A percentile compares a stretch with the other conserved stretches of the same genome.
Evolutionary conservation across 768 basidiomycete species (phyloP).

Genomic region (Auricularia cornea): DNA sequence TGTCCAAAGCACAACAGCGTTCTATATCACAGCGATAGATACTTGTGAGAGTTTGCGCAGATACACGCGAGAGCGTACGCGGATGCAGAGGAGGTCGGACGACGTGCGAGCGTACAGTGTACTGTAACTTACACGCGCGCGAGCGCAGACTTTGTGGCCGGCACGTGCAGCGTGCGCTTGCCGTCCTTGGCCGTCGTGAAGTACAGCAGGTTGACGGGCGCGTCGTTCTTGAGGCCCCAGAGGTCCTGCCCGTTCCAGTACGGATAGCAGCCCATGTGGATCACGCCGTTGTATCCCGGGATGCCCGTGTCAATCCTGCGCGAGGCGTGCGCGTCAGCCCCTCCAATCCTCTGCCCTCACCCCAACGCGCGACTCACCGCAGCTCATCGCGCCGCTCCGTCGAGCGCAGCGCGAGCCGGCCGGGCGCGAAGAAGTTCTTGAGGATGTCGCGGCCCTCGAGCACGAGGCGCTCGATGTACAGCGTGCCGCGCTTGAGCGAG

Average conservation of each 20-base stretch:
- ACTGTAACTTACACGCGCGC: background rate
- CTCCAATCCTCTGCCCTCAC: no score
- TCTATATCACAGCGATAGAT: no score
- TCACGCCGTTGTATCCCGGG: slow-evolving; percentile 19
- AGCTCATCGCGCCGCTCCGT: slow-evolving; percentile 22
- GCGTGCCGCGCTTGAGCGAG: slow-evolving; percentile 14
- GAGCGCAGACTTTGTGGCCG: slow-evolving; percentile 7
- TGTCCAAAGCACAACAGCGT: no score
- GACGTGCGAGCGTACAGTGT: no score
- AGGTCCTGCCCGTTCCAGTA: slow-evolving; percentile 23
- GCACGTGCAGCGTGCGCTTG: slow-evolving; percentile 7
- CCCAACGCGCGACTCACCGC: slow-evolving; percentile 13
- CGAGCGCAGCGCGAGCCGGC: slow-evolving; percentile 16
- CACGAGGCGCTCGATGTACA: slow-evolving; percentile 11
- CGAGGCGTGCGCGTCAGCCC: background rate
- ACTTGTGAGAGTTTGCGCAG: no score
- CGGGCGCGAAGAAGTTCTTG: slow-evolving; percentile 11
- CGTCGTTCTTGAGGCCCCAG: slow-evolving; percentile 21
- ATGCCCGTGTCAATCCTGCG: slow-evolving; percentile 22
- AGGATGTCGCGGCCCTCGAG: slow-evolving; percentile 15
- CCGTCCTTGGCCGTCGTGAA: slow-evolving; percentile 10
- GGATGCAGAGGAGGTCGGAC: no score
- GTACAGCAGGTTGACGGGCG: slow-evolving; percentile 19
- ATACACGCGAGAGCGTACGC: no score
- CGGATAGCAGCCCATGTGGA: slow-evolving; percentile 24